Evolutionary conservation across 768 basidiomycete genomes (phyloP).

Genomic region (Boletus edulis): DNA sequence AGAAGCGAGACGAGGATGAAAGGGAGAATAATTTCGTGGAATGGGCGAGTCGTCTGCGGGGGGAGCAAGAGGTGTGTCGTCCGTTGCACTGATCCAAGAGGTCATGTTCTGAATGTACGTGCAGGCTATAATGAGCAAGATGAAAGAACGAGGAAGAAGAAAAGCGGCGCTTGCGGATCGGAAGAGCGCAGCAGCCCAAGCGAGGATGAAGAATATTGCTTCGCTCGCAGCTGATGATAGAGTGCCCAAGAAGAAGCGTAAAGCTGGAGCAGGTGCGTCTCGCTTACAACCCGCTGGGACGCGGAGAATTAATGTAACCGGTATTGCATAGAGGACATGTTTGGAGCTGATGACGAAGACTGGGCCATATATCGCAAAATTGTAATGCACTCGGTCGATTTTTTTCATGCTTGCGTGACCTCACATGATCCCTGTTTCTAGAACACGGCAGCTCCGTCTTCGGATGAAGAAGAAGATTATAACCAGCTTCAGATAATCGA

Average conservation of each 20-base stretch:
- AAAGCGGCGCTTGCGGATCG: slow-evolving; percentile 84
- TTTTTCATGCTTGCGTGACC: not conserved
- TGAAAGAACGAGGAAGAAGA: slow-evolving; percentile 78
- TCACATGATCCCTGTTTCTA: slow-evolving; percentile 24
- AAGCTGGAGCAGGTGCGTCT: slow-evolving; percentile 68
- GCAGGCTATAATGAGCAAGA: slow-evolving; percentile 76
- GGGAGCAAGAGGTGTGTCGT: slow-evolving; percentile 72
- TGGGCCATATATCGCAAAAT: slow-evolving; percentile 99
- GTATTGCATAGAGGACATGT: slow-evolving; percentile 72
- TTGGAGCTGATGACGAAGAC: slow-evolving; percentile 92
- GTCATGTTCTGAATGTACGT: not conserved
- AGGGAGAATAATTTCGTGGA: slow-evolving; percentile 64
- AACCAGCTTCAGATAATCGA: slow-evolving; percentile 72
- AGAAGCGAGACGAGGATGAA: slow-evolving; percentile 67
- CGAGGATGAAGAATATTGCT: slow-evolving; percentile 94
- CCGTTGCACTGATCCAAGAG: not conserved
- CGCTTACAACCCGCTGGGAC: not conserved
- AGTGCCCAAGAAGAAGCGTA: slow-evolving; percentile 80
- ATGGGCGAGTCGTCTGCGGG: slow-evolving; percentile 73
- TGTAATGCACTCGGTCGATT: slow-evolving; percentile 41
- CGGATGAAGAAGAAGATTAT: slow-evolving; percentile 88
- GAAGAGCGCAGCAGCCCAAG: slow-evolving; percentile 93
- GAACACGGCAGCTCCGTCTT: slow-evolving; percentile 71
- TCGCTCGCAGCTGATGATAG: slow-evolving; percentile 86
- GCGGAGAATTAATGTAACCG: slow-evolving; percentile 1